Evolutionary conservation across 306 rosid species (phyloP).

Genomic region (Prunus salicina): DNA sequence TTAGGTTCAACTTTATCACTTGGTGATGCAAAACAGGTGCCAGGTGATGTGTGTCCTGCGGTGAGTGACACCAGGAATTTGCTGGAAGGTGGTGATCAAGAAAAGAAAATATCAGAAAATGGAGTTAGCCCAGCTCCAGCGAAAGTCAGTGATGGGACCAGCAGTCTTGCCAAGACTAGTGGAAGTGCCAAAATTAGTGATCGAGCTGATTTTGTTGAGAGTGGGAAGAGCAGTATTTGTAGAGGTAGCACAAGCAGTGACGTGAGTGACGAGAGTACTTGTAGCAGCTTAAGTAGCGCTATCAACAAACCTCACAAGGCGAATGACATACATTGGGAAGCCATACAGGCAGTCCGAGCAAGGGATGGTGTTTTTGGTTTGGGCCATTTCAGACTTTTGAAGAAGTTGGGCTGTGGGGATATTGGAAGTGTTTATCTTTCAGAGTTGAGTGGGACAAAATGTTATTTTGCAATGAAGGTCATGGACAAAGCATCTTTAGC

Average conservation of each 20-base stretch:
- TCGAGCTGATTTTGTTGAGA: constrained; percentile 42
- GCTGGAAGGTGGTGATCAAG: constrained; percentile 23
- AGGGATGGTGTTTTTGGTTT: constrained; percentile 43
- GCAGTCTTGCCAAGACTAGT: constrained; percentile 42
- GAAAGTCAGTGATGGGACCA: constrained; percentile 36
- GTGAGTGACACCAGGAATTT: constrained; percentile 15
- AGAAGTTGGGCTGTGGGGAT: constrained; percentile 57
- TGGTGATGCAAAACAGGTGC: constrained; percentile 29
- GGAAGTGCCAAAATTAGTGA: constrained; percentile 33
- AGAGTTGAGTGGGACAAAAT: constrained; percentile 50
- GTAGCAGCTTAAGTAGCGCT: constrained; percentile 55
- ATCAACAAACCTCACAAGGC: constrained; percentile 58
- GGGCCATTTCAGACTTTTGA: constrained; percentile 48
- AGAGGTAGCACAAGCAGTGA: constrained; percentile 58
- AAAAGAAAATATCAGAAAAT: constrained; percentile 25
- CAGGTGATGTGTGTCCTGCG: background rate
- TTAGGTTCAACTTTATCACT: constrained; percentile 29
- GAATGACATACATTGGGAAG: constrained; percentile 53
- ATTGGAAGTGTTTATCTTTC: constrained; percentile 56
- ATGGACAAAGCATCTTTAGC: constrained; percentile 55
- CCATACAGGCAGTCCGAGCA: constrained; percentile 48
- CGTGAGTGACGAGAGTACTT: constrained; percentile 53
- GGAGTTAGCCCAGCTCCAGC: constrained; percentile 26
- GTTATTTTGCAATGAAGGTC: constrained; percentile 54
- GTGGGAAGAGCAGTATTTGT: constrained; percentile 57